Percentiles rank a stretch among this genome's conserved stretches.
phyloP scores from a whole-genome alignment of 371 early-diverging fungal genomes.

The Saksenaea vasiformis region DNA sequence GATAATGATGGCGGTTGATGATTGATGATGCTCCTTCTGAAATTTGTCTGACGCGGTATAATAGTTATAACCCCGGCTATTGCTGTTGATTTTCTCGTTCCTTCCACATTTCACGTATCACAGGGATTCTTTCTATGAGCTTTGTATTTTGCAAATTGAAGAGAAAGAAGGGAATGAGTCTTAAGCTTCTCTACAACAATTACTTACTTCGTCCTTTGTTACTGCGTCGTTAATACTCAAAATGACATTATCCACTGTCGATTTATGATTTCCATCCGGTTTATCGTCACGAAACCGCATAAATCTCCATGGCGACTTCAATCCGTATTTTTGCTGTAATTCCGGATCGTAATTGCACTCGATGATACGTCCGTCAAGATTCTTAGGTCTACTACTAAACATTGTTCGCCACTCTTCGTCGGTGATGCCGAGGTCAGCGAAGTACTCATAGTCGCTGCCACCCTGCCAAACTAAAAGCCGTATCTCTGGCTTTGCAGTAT shows the following conservation, averaged over 20 bases:
- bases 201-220: conserved; percentile 62
- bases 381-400: conserved; percentile 23
- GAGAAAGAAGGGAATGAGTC: neutral
- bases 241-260: conserved; percentile 70
- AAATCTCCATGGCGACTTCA: conserved; percentile 73
- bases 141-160: neutral
- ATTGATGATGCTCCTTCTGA: neutral
- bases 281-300: conserved; percentile 91
- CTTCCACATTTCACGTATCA: conserved; percentile 15
- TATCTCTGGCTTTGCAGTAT: conserved; percentile 47
- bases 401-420: conserved; percentile 57
- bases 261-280: conserved; percentile 74
- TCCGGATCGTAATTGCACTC: conserved; percentile 70
- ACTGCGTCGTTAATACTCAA: conserved; percentile 81
- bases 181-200: neutral
- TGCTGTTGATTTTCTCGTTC: conserved; percentile 6
- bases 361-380: conserved; percentile 65
- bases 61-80: neutral
- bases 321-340: conserved; percentile 33
- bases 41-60: neutral
- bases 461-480: conserved; percentile 65
- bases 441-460: conserved; percentile 49
- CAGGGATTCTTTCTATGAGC: conserved; percentile 19
- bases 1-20: neutral
- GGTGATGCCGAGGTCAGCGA: conserved; percentile 61